Conservation (phyloP, 2,329 filamentous ascomycete genomes). For the Penicillium sp. region DNA sequence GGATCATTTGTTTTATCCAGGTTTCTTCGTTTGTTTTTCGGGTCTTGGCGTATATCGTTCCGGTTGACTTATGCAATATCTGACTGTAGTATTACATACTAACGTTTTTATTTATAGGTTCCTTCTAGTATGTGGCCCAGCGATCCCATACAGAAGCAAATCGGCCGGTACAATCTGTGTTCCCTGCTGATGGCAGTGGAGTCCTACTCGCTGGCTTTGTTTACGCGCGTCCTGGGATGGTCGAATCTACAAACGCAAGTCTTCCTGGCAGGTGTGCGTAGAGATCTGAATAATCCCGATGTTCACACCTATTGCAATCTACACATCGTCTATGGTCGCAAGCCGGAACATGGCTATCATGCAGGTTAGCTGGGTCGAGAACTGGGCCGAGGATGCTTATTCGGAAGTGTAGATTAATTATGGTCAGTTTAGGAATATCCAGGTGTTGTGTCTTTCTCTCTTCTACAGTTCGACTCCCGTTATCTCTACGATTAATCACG, state of each 20-base stretch:
- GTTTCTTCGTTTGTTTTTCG: background rate
- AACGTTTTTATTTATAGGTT: slow-evolving; percentile 29
- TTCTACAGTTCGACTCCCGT: background rate
- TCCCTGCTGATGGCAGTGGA: slow-evolving; percentile 33
- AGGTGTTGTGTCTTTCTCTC: background rate
- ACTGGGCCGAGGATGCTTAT: slow-evolving; percentile 4
- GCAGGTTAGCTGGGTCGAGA: slow-evolving; percentile 26
- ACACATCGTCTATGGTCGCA: slow-evolving; percentile 34
- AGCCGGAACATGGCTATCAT: slow-evolving; percentile 30
- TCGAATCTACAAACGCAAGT: slow-evolving; percentile 38
- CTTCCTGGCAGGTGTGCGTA: slow-evolving; percentile 40
- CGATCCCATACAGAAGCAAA: slow-evolving; percentile 47
- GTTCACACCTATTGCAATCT: slow-evolving; percentile 39
- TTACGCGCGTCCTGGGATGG: slow-evolving; percentile 38
- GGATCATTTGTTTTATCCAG: background rate
- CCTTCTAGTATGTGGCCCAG: slow-evolving; percentile 52
- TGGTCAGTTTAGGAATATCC: slow-evolving; percentile 1
- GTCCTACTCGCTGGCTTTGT: slow-evolving; percentile 32
- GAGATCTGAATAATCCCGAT: slow-evolving; percentile 36
- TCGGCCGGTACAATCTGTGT: slow-evolving; percentile 35
- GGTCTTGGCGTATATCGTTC: background rate
- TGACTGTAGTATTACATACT: background rate
- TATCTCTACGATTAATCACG: background rate
- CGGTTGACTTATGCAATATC: background rate
- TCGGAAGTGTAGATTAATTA: slow-evolving; percentile 1